Percentiles rank a stretch among this genome's conserved stretches.
These are phyloP conservation scores for Mycena haematopus DNA, from an alignment of 768 basidiomycete genomes.

Conservation along the genomic window DNA sequence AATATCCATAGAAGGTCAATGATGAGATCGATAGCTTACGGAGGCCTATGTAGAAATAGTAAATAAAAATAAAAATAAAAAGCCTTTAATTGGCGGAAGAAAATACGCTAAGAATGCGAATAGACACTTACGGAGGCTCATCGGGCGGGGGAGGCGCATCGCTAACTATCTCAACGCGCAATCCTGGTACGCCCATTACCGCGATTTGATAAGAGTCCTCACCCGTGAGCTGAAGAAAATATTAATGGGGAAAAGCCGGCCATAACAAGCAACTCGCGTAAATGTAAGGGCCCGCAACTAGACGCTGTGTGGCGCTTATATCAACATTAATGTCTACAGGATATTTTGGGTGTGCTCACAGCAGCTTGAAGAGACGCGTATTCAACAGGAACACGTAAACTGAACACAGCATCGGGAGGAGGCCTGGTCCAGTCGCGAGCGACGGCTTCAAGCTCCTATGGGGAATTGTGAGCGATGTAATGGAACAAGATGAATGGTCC, in stretches of 20 bases:
- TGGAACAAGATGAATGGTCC: not conserved
- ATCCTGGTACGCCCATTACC: slow-evolving; percentile 80
- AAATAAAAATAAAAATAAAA: slow-evolving; percentile 26
- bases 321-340: slow-evolving; percentile 19
- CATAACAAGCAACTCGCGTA: slow-evolving; percentile 57
- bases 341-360: slow-evolving; percentile 50
- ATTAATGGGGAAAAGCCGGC: slow-evolving; percentile 22
- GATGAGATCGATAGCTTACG: slow-evolving; percentile 51
- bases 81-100: slow-evolving; percentile 21
- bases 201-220: slow-evolving; percentile 92
- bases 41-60: slow-evolving; percentile 43
- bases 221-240: slow-evolving; percentile 63
- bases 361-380: slow-evolving; percentile 85
- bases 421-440: slow-evolving; percentile 89
- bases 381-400: slow-evolving; percentile 84
- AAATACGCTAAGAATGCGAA: slow-evolving; percentile 8
- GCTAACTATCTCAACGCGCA: slow-evolving; percentile 85
- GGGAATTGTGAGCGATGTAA: slow-evolving; percentile 19
- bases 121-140: slow-evolving; percentile 73
- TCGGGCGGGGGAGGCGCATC: slow-evolving; percentile 87
- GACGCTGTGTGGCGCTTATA: slow-evolving; percentile 53
- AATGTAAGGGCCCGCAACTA: slow-evolving; percentile 84
- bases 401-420: slow-evolving; percentile 78
- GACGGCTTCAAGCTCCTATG: slow-evolving; percentile 78
- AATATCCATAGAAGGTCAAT: slow-evolving; percentile 27